Evolutionary conservation across 768 basidiomycete species (phyloP).

Genomic region (Pholiota molesta): DNA sequence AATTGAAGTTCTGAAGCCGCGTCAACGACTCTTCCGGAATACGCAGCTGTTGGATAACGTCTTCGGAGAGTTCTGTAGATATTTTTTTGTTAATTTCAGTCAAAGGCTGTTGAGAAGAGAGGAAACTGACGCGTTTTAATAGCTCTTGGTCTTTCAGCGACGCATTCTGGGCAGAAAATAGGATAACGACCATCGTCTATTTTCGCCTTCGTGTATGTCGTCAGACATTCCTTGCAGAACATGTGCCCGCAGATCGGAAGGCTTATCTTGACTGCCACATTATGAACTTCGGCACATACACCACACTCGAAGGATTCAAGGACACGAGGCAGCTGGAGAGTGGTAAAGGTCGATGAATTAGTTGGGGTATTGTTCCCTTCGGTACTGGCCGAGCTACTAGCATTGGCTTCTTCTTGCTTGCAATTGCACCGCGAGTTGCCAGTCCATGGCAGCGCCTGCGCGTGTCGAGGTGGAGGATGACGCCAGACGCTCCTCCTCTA

Average conservation of each 20-base stretch:
- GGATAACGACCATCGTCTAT: slow-evolving; percentile 59
- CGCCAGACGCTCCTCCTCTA: slow-evolving; percentile 9
- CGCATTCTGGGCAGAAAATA: slow-evolving; percentile 63
- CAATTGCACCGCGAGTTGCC: slow-evolving; percentile 32
- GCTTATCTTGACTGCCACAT: slow-evolving; percentile 43
- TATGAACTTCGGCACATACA: slow-evolving; percentile 56
- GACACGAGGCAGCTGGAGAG: slow-evolving; percentile 21
- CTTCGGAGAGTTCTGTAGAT: slow-evolving; percentile 20
- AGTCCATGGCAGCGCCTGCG: slow-evolving; percentile 16
- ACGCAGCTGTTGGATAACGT: slow-evolving; percentile 11
- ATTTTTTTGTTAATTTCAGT: neutral
- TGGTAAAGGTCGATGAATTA: slow-evolving; percentile 24
- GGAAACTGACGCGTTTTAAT: slow-evolving; percentile 29
- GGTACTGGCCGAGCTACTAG: neutral
- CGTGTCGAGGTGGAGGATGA: neutral
- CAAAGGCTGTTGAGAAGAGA: slow-evolving; percentile 27
- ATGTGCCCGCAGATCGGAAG: slow-evolving; percentile 49
- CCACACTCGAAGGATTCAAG: slow-evolving; percentile 46
- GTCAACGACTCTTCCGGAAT: neutral
- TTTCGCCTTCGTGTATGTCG: slow-evolving; percentile 42
- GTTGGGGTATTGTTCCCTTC: slow-evolving; percentile 1
- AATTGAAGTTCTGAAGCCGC: slow-evolving; percentile 22
- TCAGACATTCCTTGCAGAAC: slow-evolving; percentile 59
- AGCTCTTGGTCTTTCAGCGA: slow-evolving; percentile 32
- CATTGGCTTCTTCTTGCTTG: slow-evolving; percentile 44